These are phyloP conservation scores for Vararia minispora DNA, from an alignment of 768 basidiomycete genomes.

Conservation along the genomic window DNA sequence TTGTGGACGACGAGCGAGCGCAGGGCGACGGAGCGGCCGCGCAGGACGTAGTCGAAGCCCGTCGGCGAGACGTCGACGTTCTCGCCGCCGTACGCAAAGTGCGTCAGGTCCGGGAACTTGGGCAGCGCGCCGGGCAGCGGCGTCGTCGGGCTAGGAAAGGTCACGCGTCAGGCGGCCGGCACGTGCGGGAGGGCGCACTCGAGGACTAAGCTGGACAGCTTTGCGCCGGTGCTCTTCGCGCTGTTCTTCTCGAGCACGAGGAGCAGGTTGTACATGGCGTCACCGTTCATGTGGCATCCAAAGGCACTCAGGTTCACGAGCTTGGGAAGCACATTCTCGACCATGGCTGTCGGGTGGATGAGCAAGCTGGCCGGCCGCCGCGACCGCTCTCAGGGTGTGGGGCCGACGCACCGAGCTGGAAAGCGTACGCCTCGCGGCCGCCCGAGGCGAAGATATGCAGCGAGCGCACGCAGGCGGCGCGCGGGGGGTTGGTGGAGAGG, in stretches of 20 bases:
- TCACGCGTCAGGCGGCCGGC: background rate
- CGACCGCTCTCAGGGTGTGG: background rate
- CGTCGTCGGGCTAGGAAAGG: background rate
- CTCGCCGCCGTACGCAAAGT: slow-evolving; percentile 6
- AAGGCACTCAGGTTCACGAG: slow-evolving; percentile 47
- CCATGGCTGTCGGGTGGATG: slow-evolving; percentile 38
- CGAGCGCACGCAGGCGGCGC: slow-evolving; percentile 46
- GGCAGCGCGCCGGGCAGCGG: background rate
- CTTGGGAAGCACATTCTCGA: slow-evolving; percentile 58
- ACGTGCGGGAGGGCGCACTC: slow-evolving; percentile 24
- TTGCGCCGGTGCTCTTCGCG: slow-evolving; percentile 46
- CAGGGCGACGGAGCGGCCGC: slow-evolving; percentile 4
- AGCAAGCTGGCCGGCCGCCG: no score
- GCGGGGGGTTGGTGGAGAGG: slow-evolving; percentile 47
- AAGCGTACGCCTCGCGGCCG: slow-evolving; percentile 39
- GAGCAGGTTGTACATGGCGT: slow-evolving; percentile 41
- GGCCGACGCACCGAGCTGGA: slow-evolving; percentile 44
- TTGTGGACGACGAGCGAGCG: slow-evolving; percentile 8
- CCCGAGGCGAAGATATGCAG: slow-evolving; percentile 47
- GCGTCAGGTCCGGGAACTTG: background rate
- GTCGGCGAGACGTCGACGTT: slow-evolving; percentile 27
- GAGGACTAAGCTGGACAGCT: slow-evolving; percentile 18
- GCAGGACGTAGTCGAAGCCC: slow-evolving; percentile 34
- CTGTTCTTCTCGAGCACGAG: slow-evolving; percentile 37
- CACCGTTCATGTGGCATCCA: slow-evolving; percentile 45